These are phyloP conservation scores for Kodamaea kaohsiungensis DNA, from an alignment of 805 yeast genomes.

Conservation along the genomic window DNA sequence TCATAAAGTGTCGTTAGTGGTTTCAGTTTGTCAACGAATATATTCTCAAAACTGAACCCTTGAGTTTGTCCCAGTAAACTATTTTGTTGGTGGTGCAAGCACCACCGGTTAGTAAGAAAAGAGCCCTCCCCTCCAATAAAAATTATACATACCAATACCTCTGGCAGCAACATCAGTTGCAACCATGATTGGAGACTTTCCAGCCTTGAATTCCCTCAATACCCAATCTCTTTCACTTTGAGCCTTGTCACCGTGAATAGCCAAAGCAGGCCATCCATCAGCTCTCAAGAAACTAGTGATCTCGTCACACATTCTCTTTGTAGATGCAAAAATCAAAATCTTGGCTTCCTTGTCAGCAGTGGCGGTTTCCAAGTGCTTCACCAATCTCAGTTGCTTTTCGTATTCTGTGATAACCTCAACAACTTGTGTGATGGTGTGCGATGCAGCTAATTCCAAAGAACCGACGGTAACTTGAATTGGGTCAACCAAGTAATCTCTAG, in stretches of 20 bases:
- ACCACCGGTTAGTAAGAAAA: conserved; percentile 7
- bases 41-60: conserved; percentile 5
- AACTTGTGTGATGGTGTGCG: conserved; percentile 91
- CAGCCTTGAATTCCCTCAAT: conserved; percentile 84
- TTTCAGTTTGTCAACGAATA: conserved; percentile 5
- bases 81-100: conserved; percentile 1
- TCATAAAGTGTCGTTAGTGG: conserved; percentile 6
- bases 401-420: conserved; percentile 89
- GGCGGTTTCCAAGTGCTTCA: conserved; percentile 80
- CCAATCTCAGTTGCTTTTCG: conserved; percentile 90
- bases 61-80: conserved; percentile 9
- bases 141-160: conserved; percentile 89
- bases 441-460: conserved; percentile 92
- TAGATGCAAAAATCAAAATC: conserved; percentile 88
- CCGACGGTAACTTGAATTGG: conserved; percentile 97
- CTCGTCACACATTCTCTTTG: conserved; percentile 97
- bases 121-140: conserved; percentile 1
- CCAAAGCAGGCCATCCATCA: conserved; percentile 98
- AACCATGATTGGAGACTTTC: conserved; percentile 95
- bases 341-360: conserved; percentile 71
- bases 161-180: conserved; percentile 99
- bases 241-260: conserved; percentile 97
- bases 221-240: conserved; percentile 99
- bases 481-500: conserved; percentile 87
- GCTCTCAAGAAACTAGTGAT: conserved; percentile 86